phyloP scores from a whole-genome alignment of 116 monocot genomes.

The Zostera marina region DNA sequence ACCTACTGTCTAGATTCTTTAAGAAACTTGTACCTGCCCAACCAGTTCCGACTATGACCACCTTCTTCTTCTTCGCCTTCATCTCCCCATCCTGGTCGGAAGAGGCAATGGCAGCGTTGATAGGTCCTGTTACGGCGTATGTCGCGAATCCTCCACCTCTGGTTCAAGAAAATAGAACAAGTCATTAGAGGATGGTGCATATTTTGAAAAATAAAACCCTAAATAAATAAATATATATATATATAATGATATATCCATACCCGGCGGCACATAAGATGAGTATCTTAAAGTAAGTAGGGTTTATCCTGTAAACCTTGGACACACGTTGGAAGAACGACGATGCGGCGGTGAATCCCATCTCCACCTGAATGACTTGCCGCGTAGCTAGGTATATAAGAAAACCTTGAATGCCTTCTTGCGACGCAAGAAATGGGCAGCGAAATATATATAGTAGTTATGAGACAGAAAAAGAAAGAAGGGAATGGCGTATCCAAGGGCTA shows the following conservation, averaged over 20 bases:
- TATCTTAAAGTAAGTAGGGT: slow-evolving; percentile 25
- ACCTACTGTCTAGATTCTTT: slow-evolving; percentile 49
- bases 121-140: no score
- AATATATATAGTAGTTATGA: no score
- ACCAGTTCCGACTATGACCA: slow-evolving; percentile 87
- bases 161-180: no score
- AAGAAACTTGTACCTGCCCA: slow-evolving; percentile 89
- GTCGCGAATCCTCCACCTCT: no score
- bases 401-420: not conserved
- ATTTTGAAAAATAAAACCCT: no score
- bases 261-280: slow-evolving; percentile 46
- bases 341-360: not conserved
- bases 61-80: slow-evolving; percentile 24
- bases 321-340: slow-evolving; percentile 24
- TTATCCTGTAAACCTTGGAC: slow-evolving; percentile 14
- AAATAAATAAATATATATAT: no score
- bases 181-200: no score
- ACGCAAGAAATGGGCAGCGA: no score
- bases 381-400: not conserved
- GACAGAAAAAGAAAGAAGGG: no score
- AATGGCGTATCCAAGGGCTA: no score
- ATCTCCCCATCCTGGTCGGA: no score
- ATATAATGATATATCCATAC: slow-evolving; percentile 12
- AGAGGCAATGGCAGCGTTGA: no score
- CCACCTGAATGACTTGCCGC: not conserved